Conservation (phyloP, 306 rosid species). For the Rosa lucieae region DNA sequence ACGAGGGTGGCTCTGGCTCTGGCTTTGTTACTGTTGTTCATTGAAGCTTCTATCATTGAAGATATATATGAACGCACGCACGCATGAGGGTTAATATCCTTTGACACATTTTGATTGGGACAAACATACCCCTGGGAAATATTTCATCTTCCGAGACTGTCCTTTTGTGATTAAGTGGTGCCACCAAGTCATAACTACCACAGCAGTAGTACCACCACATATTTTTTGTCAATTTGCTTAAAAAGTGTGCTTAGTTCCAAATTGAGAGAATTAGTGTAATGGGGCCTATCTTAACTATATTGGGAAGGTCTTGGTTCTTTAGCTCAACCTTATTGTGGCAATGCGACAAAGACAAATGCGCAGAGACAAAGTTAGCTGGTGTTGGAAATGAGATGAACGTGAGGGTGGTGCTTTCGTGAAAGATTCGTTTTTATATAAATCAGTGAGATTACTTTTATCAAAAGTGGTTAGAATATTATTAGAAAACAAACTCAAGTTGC, state of each 20-base stretch:
- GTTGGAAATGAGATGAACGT: not conserved
- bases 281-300: constrained; percentile 29
- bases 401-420: constrained; percentile 10
- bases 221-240: not conserved
- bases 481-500: not conserved
- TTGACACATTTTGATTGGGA: constrained; percentile 18
- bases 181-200: not conserved
- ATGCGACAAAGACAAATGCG: constrained; percentile 1
- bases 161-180: not conserved
- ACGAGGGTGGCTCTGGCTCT: not conserved
- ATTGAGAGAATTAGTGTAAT: constrained; percentile 24
- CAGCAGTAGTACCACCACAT: too few relatives aligned
- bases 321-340: not conserved
- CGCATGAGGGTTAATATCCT: constrained; percentile 7
- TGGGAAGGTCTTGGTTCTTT: constrained; percentile 26
- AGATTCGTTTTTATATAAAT: not conserved
- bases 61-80: constrained; percentile 14
- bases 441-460: not conserved
- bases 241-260: constrained; percentile 24
- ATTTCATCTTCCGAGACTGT: not conserved
- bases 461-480: constrained; percentile 2
- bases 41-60: not conserved
- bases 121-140: constrained; percentile 33
- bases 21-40: not conserved
- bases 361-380: not conserved